A percentile compares a stretch with the other conserved stretches of the same genome.
Conservation (phyloP, 768 basidiomycete genomes). For the Coprinellus aureogranulatus region DNA sequence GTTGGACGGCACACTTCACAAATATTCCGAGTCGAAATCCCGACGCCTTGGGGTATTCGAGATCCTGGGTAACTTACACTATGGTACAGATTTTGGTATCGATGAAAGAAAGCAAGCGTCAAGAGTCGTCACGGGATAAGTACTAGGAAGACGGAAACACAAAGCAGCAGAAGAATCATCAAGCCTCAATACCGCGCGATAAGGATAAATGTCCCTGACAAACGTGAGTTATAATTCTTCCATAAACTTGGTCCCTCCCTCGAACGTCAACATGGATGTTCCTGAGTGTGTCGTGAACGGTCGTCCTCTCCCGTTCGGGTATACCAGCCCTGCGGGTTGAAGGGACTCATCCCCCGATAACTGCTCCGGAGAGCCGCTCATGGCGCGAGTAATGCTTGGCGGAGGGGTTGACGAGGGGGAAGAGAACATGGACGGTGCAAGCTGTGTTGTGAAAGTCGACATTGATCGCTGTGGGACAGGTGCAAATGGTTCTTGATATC, state of each 20-base stretch:
- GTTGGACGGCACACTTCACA: too few relatives aligned
- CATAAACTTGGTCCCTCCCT: conserved; percentile 6
- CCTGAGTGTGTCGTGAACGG: conserved; percentile 9
- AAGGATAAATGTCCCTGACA: too few relatives aligned
- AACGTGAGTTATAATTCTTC: conserved; percentile 3
- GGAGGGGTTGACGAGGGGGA: conserved; percentile 4
- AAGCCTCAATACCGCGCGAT: too few relatives aligned
- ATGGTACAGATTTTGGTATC: too few relatives aligned
- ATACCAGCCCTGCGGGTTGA: background rate
- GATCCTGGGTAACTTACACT: too few relatives aligned
- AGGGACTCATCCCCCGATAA: background rate
- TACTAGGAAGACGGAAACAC: too few relatives aligned
- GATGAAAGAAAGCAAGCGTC: too few relatives aligned
- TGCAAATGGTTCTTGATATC: conserved; percentile 1
- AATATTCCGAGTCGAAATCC: too few relatives aligned
- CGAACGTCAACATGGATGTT: conserved; percentile 5
- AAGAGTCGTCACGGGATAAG: too few relatives aligned
- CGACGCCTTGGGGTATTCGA: too few relatives aligned
- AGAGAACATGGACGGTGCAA: conserved; percentile 3
- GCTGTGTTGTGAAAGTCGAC: conserved; percentile 1
- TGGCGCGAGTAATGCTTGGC: background rate
- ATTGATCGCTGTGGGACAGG: conserved; percentile 5
- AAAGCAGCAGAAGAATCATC: too few relatives aligned
- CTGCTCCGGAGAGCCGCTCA: background rate
- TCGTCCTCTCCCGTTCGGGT: conserved; percentile 7